phyloP scores from a whole-genome alignment of 257 asterid genomes.

The Avicennia marina region DNA sequence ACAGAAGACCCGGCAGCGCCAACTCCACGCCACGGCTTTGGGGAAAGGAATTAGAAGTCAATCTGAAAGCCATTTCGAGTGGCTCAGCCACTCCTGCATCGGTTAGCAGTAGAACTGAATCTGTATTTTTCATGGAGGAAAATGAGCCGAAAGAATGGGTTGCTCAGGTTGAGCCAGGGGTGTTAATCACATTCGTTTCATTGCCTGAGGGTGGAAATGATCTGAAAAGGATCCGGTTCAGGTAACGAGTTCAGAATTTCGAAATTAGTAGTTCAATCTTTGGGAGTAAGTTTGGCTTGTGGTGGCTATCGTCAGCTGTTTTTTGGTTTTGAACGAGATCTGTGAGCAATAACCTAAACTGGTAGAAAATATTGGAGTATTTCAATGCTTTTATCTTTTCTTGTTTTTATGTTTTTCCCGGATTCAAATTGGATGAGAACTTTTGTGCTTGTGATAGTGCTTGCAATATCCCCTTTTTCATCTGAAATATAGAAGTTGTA shows the following conservation, averaged over 20 bases:
- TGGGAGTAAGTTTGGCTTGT: neutral
- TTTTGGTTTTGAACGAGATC: neutral
- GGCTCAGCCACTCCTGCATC: constrained; percentile 92
- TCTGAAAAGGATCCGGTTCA: constrained; percentile 84
- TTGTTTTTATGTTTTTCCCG: constrained; percentile 1
- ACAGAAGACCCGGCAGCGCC: constrained; percentile 57
- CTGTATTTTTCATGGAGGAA: constrained; percentile 70
- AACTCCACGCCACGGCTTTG: constrained; percentile 49
- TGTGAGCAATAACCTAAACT: neutral
- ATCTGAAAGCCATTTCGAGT: constrained; percentile 67
- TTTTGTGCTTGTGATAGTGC: neutral
- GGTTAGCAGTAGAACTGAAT: constrained; percentile 75
- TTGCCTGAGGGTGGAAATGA: constrained; percentile 87
- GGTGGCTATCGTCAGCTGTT: neutral
- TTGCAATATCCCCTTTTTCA: constrained; percentile 18
- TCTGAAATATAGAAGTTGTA: constrained; percentile 39
- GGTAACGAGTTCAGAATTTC: constrained; percentile 35
- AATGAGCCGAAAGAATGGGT: constrained; percentile 92
- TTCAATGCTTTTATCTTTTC: neutral
- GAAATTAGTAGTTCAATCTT: neutral
- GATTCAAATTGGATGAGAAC: constrained; percentile 17
- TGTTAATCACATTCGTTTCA: constrained; percentile 78
- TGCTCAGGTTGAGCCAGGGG: constrained; percentile 99
- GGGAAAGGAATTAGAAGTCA: constrained; percentile 64
- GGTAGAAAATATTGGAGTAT: neutral